A percentile compares a stretch with the other conserved stretches of the same genome.
Evolutionary conservation across 1,284 basidiomycete species (phyloP).

Genomic region (Inonotus hispidus): DNA sequence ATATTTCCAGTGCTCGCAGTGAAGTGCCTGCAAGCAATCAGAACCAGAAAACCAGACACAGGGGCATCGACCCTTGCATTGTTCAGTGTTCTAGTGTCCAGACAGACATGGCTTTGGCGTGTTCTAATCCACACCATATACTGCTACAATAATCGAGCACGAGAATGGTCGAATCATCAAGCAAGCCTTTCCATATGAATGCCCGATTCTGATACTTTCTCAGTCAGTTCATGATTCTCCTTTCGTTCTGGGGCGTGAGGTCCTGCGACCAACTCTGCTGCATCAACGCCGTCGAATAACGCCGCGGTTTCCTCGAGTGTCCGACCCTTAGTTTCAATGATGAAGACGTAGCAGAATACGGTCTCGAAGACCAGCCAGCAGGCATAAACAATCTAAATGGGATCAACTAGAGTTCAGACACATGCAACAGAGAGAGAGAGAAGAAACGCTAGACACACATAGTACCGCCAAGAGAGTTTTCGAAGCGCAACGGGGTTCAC

Average conservation of each 20-base stretch:
- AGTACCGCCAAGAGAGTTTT: conserved; percentile 36
- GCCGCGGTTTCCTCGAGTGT: conserved; percentile 36
- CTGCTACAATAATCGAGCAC: too few species aligned
- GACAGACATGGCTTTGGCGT: too few species aligned
- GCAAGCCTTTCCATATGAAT: not conserved
- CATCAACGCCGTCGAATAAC: conserved; percentile 33
- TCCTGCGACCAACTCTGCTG: conserved; percentile 24
- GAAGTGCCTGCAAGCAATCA: too few species aligned
- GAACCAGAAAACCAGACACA: too few species aligned
- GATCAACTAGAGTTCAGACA: not conserved
- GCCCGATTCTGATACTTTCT: conserved; percentile 3
- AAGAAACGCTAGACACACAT: conserved; percentile 23
- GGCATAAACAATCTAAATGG: conserved; percentile 39
- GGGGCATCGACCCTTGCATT: too few species aligned
- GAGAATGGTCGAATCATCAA: not conserved
- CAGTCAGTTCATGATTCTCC: not conserved
- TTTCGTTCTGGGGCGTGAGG: not conserved
- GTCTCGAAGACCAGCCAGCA: conserved; percentile 35
- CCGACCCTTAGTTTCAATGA: conserved; percentile 40
- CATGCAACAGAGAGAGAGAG: not conserved
- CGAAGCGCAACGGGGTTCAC: conserved; percentile 37
- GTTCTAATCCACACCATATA: too few species aligned
- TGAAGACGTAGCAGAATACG: conserved; percentile 35
- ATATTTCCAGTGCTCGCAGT: too few species aligned
- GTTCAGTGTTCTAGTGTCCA: too few species aligned